Conservation (phyloP, 2,329 filamentous ascomycete species). For the Hymenotorrendiella dingleyae region DNA sequence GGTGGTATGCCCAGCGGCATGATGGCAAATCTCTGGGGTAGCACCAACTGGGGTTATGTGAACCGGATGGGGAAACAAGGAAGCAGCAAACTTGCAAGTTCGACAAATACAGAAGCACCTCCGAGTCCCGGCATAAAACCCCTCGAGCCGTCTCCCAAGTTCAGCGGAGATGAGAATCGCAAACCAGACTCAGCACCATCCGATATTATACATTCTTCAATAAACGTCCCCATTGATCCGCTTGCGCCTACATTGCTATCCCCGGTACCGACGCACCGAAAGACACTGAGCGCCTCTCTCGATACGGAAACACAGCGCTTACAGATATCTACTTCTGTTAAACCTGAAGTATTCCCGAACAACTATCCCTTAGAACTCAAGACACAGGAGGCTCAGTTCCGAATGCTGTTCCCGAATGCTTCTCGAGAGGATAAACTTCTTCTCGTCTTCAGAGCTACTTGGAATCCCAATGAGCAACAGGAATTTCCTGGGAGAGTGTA, state of each 20-base stretch:
- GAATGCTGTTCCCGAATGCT: constrained; percentile 80
- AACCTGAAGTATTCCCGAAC: constrained; percentile 51
- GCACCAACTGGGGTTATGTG: constrained; percentile 69
- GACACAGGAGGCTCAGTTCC: constrained; percentile 88
- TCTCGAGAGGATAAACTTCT: constrained; percentile 74
- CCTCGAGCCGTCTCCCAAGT: constrained; percentile 22
- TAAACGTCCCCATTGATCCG: constrained; percentile 22
- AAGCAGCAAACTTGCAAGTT: constrained; percentile 30
- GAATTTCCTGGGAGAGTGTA: constrained; percentile 83
- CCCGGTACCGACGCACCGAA: constrained; percentile 20
- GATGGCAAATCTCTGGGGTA: constrained; percentile 92
- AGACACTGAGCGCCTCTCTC: constrained; percentile 25
- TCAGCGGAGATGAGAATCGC: constrained; percentile 24
- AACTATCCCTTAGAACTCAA: constrained; percentile 78
- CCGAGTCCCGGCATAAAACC: constrained; percentile 22
- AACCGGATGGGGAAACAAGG: constrained; percentile 54
- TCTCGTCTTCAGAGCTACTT: constrained; percentile 87
- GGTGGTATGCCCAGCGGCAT: constrained; percentile 76
- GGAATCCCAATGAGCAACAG: constrained; percentile 67
- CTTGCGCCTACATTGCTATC: constrained; percentile 7
- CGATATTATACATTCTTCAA: constrained; percentile 14
- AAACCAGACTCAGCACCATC: constrained; percentile 21
- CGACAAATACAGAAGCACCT: constrained; percentile 19
- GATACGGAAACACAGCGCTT: constrained; percentile 34
- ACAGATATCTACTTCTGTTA: constrained; percentile 14